Percentiles rank a stretch among this genome's conserved stretches.
These are phyloP conservation scores for Coelastrella sp. DNA, from an alignment of 139 green algal species.

Conservation along the genomic window DNA sequence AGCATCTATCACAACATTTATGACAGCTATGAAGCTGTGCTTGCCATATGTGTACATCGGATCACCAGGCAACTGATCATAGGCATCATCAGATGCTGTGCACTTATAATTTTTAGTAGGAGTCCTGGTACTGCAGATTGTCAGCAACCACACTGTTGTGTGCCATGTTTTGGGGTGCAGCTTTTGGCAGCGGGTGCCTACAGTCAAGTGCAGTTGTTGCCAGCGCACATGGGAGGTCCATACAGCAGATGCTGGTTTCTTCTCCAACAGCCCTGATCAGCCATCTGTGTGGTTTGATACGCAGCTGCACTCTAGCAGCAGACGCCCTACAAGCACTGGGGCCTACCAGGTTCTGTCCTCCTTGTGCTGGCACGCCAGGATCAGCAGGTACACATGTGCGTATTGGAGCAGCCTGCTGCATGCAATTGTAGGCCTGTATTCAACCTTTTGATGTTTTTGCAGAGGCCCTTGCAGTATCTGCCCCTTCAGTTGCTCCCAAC, in stretches of 20 bases:
- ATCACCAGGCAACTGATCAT: too few relatives aligned
- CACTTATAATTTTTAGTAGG: too few relatives aligned
- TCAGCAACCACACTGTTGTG: not conserved
- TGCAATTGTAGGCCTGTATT: not conserved
- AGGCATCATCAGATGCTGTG: too few relatives aligned
- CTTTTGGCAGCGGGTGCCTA: not conserved
- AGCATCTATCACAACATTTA: too few relatives aligned
- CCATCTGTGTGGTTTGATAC: not conserved
- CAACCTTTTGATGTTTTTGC: not conserved
- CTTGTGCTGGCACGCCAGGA: not conserved
- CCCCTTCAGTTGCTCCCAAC: too few relatives aligned
- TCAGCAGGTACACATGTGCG: not conserved
- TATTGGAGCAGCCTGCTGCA: too few relatives aligned
- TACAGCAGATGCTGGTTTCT: not conserved
- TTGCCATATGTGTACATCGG: too few relatives aligned
- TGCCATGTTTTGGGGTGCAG: not conserved
- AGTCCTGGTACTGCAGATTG: too few relatives aligned
- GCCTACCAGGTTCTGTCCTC: not conserved
- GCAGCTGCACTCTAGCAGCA: not conserved
- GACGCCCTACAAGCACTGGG: not conserved
- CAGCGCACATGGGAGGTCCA: not conserved
- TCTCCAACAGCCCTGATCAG: slow-evolving; percentile 9
- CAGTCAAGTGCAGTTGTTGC: not conserved
- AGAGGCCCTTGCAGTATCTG: too few relatives aligned
- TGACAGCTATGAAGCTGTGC: too few relatives aligned